A percentile compares a stretch with the other conserved stretches of the same genome.
Evolutionary conservation across 1,284 basidiomycete species (phyloP).

Genomic region (Rhodotorula glutinis): DNA sequence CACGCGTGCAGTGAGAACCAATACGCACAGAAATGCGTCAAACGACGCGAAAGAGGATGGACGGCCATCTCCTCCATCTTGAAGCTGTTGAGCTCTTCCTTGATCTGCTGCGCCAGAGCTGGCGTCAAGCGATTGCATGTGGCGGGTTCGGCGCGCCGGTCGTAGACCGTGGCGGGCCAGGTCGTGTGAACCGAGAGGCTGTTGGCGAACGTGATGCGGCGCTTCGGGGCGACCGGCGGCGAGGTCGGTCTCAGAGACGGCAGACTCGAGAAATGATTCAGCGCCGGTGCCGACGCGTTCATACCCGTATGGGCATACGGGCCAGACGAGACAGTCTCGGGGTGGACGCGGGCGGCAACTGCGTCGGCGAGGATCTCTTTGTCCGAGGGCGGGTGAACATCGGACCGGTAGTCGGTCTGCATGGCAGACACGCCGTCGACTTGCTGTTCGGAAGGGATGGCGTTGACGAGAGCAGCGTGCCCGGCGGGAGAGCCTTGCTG

Average conservation of each 20-base stretch:
- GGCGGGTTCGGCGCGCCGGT: conserved; percentile 88
- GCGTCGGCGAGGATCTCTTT: conserved; percentile 18
- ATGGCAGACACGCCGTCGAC: conserved; percentile 38
- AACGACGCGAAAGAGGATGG: conserved; percentile 31
- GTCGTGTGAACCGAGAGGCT: conserved; percentile 94
- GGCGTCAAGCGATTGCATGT: conserved; percentile 96
- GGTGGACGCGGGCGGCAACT: conserved; percentile 12
- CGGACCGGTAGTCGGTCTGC: conserved; percentile 28
- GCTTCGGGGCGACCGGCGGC: not conserved
- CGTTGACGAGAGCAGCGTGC: conserved; percentile 36
- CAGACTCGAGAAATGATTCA: conserved; percentile 53
- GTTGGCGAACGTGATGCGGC: conserved; percentile 72
- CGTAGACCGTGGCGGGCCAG: conserved; percentile 85
- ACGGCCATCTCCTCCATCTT: conserved; percentile 46
- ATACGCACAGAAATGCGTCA: conserved; percentile 38
- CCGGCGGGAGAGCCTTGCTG: conserved; percentile 35
- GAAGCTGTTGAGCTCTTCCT: conserved; percentile 44
- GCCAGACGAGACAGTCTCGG: conserved; percentile 6
- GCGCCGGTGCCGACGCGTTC: conserved; percentile 81
- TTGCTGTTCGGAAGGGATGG: conserved; percentile 38
- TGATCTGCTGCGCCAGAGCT: conserved; percentile 61
- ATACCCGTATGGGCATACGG: conserved; percentile 62
- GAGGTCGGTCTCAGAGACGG: conserved; percentile 29
- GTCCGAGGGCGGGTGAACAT: conserved; percentile 25
- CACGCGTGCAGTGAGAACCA: not conserved